Percentiles rank a stretch among this genome's conserved stretches.
Evolutionary conservation across 176 grass and related monocot species (phyloP).

Genomic region (Hordeum marinum): DNA sequence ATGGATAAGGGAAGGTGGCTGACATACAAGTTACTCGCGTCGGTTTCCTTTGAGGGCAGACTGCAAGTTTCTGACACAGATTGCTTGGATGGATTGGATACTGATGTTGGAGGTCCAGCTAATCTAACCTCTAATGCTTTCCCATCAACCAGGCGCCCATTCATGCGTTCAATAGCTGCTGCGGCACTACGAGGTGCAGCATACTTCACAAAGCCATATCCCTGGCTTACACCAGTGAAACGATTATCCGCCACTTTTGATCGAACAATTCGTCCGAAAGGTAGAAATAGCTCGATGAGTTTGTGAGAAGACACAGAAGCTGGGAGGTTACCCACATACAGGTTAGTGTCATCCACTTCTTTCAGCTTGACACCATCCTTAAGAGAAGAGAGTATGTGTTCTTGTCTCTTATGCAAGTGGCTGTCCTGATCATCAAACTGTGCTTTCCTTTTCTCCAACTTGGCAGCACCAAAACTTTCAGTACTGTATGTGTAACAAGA

Average conservation of each 20-base stretch:
- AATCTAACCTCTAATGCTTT: conserved; percentile 46
- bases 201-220: conserved; percentile 70
- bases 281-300: conserved; percentile 52
- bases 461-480: conserved; percentile 35
- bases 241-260: conserved; percentile 48
- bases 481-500: conserved; percentile 23
- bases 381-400: neutral
- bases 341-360: conserved; percentile 26
- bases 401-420: conserved; percentile 29
- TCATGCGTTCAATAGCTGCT: conserved; percentile 42
- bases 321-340: conserved; percentile 46
- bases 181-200: conserved; percentile 38
- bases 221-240: conserved; percentile 47
- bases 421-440: conserved; percentile 37
- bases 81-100: conserved; percentile 3
- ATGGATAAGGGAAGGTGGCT: conserved; percentile 43
- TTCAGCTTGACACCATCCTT: conserved; percentile 17
- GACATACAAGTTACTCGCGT: conserved; percentile 21
- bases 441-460: conserved; percentile 47
- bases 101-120: conserved; percentile 14
- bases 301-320: conserved; percentile 29
- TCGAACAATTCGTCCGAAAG: conserved; percentile 45
- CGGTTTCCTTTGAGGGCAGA: conserved; percentile 27
- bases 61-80: neutral
- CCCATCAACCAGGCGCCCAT: conserved; percentile 44